These are phyloP conservation scores for Claviceps africana DNA, from an alignment of 2,329 filamentous ascomycete species.

Conservation along the genomic window DNA sequence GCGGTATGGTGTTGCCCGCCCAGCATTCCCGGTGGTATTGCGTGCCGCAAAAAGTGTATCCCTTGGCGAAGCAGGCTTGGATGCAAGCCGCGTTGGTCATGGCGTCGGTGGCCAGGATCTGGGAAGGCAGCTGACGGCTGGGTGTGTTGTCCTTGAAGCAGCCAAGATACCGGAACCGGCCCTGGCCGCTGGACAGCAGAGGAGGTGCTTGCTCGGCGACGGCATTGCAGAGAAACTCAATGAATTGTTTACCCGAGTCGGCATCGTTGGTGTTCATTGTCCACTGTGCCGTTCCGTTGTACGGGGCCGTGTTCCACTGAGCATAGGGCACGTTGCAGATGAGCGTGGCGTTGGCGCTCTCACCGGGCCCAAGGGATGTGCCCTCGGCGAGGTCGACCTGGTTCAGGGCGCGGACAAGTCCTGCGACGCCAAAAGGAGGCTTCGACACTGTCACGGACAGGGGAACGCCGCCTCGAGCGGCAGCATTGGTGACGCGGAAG, in stretches of 20 bases:
- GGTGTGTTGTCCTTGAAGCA: slow-evolving; percentile 45
- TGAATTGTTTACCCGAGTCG: slow-evolving; percentile 33
- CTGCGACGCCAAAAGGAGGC: slow-evolving; percentile 40
- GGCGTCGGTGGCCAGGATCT: slow-evolving; percentile 24
- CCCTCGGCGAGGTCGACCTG: slow-evolving; percentile 45
- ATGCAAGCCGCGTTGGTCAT: slow-evolving; percentile 34
- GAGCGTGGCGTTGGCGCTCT: slow-evolving; percentile 36
- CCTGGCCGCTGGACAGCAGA: slow-evolving; percentile 26
- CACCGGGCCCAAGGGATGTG: slow-evolving; percentile 31
- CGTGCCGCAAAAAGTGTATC: slow-evolving; percentile 31
- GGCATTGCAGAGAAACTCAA: slow-evolving; percentile 38
- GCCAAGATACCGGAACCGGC: slow-evolving; percentile 37
- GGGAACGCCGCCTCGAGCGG: slow-evolving; percentile 27
- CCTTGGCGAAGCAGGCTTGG: slow-evolving; percentile 22
- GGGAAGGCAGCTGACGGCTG: slow-evolving; percentile 31
- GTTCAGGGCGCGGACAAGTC: slow-evolving; percentile 40
- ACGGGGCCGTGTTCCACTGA: slow-evolving; percentile 41
- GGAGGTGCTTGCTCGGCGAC: slow-evolving; percentile 39
- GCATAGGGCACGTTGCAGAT: slow-evolving; percentile 42
- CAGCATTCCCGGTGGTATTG: slow-evolving; percentile 40
- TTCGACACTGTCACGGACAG: slow-evolving; percentile 47
- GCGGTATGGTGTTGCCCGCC: slow-evolving; percentile 35
- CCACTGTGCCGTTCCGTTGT: slow-evolving; percentile 34
- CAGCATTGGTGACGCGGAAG: slow-evolving; percentile 40
- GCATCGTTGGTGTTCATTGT: slow-evolving; percentile 44